These are phyloP conservation scores for Aureobasidium melanogenum DNA, from an alignment of 2,329 filamentous ascomycete species.

Conservation along the genomic window DNA sequence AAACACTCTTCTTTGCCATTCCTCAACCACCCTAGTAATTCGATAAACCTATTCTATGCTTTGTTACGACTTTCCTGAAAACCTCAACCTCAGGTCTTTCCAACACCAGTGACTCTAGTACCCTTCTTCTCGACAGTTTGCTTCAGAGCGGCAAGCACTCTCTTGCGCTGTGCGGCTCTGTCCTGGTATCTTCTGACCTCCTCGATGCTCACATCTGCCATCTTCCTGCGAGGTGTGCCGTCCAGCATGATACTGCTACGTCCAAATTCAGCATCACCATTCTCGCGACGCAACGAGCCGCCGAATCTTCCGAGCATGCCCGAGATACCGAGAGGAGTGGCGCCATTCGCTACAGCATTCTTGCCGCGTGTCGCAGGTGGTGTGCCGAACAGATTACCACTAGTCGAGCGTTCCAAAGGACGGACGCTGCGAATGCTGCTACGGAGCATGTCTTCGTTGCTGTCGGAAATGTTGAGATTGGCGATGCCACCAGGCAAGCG, in stretches of 20 bases:
- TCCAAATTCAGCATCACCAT: constrained; percentile 11
- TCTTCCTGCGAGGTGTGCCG: constrained; percentile 26
- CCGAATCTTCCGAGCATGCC: constrained; percentile 23
- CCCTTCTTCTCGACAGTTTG: constrained; percentile 17
- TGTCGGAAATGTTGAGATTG: constrained; percentile 20
- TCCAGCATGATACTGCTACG: constrained; percentile 17
- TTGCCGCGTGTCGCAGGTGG: constrained; percentile 25
- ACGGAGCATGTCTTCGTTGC: constrained; percentile 26
- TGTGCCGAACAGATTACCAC: constrained; percentile 27
- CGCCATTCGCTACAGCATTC: constrained; percentile 21
- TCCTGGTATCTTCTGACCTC: constrained; percentile 31
- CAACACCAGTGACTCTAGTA: constrained; percentile 9
- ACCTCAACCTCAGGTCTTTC: neutral
- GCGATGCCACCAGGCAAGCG: constrained; percentile 43
- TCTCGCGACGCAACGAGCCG: constrained; percentile 17
- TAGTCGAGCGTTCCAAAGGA: constrained; percentile 19
- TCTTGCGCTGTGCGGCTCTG: constrained; percentile 27
- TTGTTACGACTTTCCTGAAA: neutral
- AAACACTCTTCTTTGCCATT: neutral
- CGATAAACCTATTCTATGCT: neutral
- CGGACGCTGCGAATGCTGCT: constrained; percentile 20
- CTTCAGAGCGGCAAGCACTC: constrained; percentile 31
- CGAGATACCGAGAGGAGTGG: constrained; percentile 27
- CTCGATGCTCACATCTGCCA: constrained; percentile 32
- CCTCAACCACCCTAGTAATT: neutral